These are phyloP conservation scores for Sorghum bicolor DNA, from an alignment of 176 grass and related monocot species.

Conservation along the genomic window DNA sequence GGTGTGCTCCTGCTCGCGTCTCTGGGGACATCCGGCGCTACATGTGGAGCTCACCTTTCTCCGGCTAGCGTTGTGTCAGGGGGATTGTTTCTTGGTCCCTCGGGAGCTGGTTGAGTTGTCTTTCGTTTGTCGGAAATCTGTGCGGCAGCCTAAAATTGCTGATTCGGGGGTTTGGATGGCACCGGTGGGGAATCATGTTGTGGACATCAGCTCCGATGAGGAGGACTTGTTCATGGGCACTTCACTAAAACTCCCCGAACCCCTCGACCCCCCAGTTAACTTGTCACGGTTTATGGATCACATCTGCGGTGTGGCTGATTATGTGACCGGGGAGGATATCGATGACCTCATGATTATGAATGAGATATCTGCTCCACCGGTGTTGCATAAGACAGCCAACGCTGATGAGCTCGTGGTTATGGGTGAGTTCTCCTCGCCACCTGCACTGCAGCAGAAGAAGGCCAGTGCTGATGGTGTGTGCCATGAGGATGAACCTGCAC, in stretches of 20 bases:
- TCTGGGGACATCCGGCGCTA: conserved; percentile 20
- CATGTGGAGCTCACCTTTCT: conserved; percentile 14
- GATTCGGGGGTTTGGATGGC: conserved; percentile 38
- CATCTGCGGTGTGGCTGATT: conserved; percentile 20
- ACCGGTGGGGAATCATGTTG: conserved; percentile 23
- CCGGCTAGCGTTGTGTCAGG: neutral
- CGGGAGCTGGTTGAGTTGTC: neutral
- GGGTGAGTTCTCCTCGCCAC: conserved; percentile 29
- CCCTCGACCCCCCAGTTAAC: neutral
- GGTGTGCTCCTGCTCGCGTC: neutral
- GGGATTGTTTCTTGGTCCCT: conserved; percentile 22
- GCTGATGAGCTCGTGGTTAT: conserved; percentile 56
- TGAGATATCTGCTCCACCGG: conserved; percentile 36
- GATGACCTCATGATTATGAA: conserved; percentile 67
- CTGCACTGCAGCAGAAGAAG: conserved; percentile 25
- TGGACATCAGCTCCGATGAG: conserved; percentile 97
- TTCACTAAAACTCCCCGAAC: neutral
- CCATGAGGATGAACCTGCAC: conserved; percentile 34
- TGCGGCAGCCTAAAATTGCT: neutral
- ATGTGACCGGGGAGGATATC: conserved; percentile 22
- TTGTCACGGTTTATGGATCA: conserved; percentile 10
- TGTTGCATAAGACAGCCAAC: neutral
- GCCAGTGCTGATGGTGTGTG: conserved; percentile 7
- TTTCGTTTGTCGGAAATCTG: neutral
- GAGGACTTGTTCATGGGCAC: conserved; percentile 32